Conservation (phyloP, 2,329 filamentous ascomycete species). For the Sarocladium brachiariae region DNA sequence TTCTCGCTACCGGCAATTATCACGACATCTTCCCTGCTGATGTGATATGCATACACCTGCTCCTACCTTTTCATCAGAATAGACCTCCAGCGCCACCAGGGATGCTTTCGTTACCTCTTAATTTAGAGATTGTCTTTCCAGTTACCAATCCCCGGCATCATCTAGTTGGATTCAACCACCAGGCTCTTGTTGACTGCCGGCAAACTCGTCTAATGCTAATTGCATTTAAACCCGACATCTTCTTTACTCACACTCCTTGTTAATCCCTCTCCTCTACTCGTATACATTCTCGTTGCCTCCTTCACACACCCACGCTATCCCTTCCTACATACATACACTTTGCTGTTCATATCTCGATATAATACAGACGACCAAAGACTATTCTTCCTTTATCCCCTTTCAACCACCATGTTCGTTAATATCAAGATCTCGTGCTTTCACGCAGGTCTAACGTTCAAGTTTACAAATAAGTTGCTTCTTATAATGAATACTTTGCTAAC, state of each 20-base stretch:
- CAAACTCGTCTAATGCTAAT: neutral
- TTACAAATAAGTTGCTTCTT: neutral
- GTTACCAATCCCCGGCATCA: neutral
- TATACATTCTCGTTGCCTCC: neutral
- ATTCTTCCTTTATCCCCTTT: neutral
- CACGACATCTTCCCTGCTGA: neutral
- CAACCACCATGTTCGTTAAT: neutral
- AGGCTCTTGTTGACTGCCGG: neutral
- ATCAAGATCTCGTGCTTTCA: neutral
- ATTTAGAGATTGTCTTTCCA: neutral
- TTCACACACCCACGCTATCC: neutral
- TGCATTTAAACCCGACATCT: slow-evolving; percentile 1
- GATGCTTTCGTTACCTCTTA: neutral
- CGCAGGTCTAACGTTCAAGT: neutral
- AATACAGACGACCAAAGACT: neutral
- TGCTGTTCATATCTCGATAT: neutral
- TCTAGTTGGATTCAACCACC: neutral
- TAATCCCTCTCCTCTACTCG: neutral
- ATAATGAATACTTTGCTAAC: slow-evolving; percentile 48
- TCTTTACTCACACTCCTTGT: neutral
- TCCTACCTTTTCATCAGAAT: neutral
- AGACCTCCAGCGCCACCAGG: neutral
- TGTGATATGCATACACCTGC: neutral
- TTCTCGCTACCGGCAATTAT: neutral
- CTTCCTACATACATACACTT: neutral